Percentiles rank a stretch among this genome's conserved stretches.
Conservation (phyloP, 139 green algal species). For the Astrephomene gubernaculifera region DNA sequence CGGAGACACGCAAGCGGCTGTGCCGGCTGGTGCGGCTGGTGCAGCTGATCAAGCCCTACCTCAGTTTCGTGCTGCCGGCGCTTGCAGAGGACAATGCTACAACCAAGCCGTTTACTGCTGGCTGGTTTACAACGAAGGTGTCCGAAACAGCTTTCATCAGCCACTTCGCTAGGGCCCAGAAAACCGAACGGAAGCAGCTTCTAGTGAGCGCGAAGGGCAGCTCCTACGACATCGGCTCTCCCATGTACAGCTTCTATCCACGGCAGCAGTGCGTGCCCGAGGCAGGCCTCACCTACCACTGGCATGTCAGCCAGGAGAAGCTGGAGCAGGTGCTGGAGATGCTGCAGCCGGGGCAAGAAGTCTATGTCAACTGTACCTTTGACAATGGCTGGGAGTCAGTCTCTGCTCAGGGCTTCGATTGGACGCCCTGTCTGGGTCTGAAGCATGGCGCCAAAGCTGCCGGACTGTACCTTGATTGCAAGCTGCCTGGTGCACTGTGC, state of each 20-base stretch:
- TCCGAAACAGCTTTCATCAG: not conserved
- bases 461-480: not conserved
- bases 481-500: not conserved
- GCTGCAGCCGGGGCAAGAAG: not conserved
- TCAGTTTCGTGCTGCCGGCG: not conserved
- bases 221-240: no score
- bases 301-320: not conserved
- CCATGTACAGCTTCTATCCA: not conserved
- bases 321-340: not conserved
- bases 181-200: not conserved
- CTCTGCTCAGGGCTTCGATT: not conserved
- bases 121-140: not conserved
- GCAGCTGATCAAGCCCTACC: constrained; percentile 21
- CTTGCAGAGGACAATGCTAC: not conserved
- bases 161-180: not conserved
- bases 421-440: not conserved
- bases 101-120: not conserved
- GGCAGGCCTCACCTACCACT: not conserved
- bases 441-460: not conserved
- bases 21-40: constrained; percentile 12
- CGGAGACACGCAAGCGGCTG: not conserved
- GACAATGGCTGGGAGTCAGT: not conserved
- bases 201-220: not conserved
- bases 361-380: not conserved
- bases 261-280: constrained; percentile 10